Evolutionary conservation across 805 yeast species (phyloP).

Genomic region (Priceomyces castillae): DNA sequence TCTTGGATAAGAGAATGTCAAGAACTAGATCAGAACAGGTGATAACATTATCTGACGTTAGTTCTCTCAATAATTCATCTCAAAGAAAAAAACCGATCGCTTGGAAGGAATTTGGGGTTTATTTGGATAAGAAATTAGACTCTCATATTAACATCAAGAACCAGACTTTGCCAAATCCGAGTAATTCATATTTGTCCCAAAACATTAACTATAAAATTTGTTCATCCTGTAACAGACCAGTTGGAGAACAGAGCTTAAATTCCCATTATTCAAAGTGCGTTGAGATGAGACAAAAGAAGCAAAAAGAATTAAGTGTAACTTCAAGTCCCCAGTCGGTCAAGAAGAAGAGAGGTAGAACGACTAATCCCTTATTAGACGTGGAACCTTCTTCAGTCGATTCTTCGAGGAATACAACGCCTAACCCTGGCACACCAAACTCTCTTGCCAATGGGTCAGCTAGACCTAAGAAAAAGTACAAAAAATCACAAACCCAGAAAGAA

Average conservation of each 20-base stretch:
- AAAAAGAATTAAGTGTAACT: constrained; percentile 15
- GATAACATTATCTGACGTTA: constrained; percentile 25
- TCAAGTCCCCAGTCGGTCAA: constrained; percentile 10
- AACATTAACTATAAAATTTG: constrained; percentile 39
- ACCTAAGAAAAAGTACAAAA: constrained; percentile 45
- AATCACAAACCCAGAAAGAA: constrained; percentile 42
- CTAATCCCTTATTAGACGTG: constrained; percentile 25
- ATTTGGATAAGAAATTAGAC: constrained; percentile 38
- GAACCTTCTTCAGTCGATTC: constrained; percentile 41
- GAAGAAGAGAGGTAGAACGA: constrained; percentile 29
- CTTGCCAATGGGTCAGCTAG: constrained; percentile 16
- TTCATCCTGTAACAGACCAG: constrained; percentile 37
- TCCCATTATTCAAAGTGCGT: constrained; percentile 35
- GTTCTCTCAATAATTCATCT: constrained; percentile 19
- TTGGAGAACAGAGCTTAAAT: constrained; percentile 33
- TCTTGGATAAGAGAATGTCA: constrained; percentile 17
- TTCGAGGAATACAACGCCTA: constrained; percentile 37
- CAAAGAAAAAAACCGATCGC: constrained; percentile 26
- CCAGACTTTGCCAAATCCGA: constrained; percentile 13
- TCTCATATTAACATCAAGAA: constrained; percentile 21
- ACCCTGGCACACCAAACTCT: constrained; percentile 27
- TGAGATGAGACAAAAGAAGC: constrained; percentile 37
- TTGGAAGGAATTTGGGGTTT: constrained; percentile 46
- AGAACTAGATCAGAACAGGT: constrained; percentile 21
- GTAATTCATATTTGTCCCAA: constrained; percentile 28